Evolutionary conservation across 805 yeast species (phyloP), one percentile per base, ranked within the genome.

Genomic region (Lipomyces oligophaga): DNA sequence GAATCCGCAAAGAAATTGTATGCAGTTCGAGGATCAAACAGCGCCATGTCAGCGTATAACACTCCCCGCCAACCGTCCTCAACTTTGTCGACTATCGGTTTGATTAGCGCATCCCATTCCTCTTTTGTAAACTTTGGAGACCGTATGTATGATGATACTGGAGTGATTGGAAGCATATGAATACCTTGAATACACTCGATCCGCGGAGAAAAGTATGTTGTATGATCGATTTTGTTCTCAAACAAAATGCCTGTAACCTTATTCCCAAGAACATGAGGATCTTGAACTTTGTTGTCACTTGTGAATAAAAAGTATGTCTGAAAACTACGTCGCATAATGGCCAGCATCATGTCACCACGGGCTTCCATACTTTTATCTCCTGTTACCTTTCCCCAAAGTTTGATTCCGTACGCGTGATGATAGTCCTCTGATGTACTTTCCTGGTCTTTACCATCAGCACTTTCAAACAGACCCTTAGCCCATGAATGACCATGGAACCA

Each of bases 401-500:
- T 80, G 70, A 81, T 75, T 4, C 78, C 87, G 63, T 80, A 83
- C 26, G 79, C 76, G 57, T 79, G 80, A 58, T 80, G 79, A 60
- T 78, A 78, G 61, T 83, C 90, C 60, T 84, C 90, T 34, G 84
- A 77, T 16, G 82, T 67, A 11, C 83, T 76, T 60, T 81, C 88
- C 63, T 81, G 83, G 60, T 82, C 83, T 54, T 80, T 78, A 36
- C 89, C 88, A 60, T 81, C 85, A 1, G 76, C 79, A 37, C 77
- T 71, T 10, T 73, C 76, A 58, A 74, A 77, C 22, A 83, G 60
- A 1, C 90, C 90, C 52, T 76, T 75, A 7, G 89, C 88, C 80
- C 85, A 81, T 24, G 83, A 76, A 60, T 83, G 90, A 6, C 90
- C 90, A 54, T 71, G 67, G 64, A 65, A 83, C 78, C 84, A 83